Evolutionary conservation across 2,329 filamentous ascomycete genomes (phyloP), one percentile per base, ranked within the genome.

Genomic region (Aspergillus novofumigatus): DNA sequence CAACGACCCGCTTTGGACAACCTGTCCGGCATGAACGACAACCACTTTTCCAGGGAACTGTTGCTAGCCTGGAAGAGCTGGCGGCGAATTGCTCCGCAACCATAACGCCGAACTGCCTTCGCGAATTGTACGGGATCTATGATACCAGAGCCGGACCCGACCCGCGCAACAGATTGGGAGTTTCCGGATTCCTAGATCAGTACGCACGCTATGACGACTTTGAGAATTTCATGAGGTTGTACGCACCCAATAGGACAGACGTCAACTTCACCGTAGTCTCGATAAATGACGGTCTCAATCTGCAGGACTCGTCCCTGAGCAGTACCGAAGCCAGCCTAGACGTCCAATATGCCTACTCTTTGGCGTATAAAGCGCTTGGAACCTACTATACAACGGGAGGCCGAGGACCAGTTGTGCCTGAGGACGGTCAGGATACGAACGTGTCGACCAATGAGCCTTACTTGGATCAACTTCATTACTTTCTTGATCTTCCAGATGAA

Each of bases 401-500:
- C 32, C 74, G 71, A 23, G 83, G 78, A 49, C 80, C 79, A 0
- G 75, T 83, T 55, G 68, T 79, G 2, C 79, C 82, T 1, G 80
- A 83, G 54, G 63, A 77, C 11, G 74, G 76, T 62, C 66, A 80
- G 68, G 38, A 65, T 25, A 47, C 62, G 0, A 67, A 66, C 8
- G 62, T 75, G 61, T 80, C 85, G 59, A 75, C 75, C 9, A 86
- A 89, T 62, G 87, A 90, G 73, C 86, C 86, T 0, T 91, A 86
- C 68, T 77, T 90, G 3, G 81, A 81, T 17, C 86, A 87, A 69
- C 78, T 87, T 5, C 78, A 81, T 56, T 83, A 86, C 67, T 76
- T 90, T 9, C 74, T 88, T 3, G 69, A 75, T 21, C 78, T 86
- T 21, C 70, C 77, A 1, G 79, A 84, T 58, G 69, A 76, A 3